Percentiles rank a stretch among this genome's conserved stretches.
phyloP scores from a whole-genome alignment of 179 eudicot genomes.

The Silene noctiflora region DNA sequence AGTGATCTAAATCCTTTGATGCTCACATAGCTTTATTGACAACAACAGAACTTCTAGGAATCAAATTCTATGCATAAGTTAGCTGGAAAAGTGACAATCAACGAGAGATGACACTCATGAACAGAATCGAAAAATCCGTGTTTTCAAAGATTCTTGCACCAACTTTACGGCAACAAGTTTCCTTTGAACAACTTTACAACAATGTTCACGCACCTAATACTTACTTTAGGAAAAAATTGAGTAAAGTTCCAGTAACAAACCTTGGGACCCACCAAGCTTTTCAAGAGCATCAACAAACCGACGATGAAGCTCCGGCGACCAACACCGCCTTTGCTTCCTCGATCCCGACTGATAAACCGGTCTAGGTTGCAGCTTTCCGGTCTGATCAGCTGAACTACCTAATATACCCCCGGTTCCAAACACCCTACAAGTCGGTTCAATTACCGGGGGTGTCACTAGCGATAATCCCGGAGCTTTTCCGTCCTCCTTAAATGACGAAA shows the following conservation, averaged over 20 bases:
- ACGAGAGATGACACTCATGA: background rate
- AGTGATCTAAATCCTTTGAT: background rate
- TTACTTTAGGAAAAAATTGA: background rate
- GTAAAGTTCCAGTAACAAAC: constrained; percentile 19
- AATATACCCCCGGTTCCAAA: background rate
- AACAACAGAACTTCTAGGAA: background rate
- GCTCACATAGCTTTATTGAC: background rate
- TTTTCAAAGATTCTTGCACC: constrained; percentile 5
- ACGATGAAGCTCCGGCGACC: constrained; percentile 55
- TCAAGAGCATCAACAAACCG: constrained; percentile 42
- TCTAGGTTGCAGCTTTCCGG: background rate
- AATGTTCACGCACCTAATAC: background rate
- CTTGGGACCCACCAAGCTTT: constrained; percentile 46
- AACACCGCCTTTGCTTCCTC: constrained; percentile 47
- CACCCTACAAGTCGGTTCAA: constrained; percentile 13
- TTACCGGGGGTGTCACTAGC: background rate
- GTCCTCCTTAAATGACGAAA: constrained; percentile 17
- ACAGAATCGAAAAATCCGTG: background rate
- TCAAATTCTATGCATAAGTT: background rate
- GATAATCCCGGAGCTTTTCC: constrained; percentile 17
- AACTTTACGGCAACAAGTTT: background rate
- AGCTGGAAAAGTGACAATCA: background rate
- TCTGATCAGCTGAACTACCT: constrained; percentile 13
- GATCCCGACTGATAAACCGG: constrained; percentile 13
- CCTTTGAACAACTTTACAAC: background rate